phyloP scores from a whole-genome alignment of 2,329 filamentous ascomycete genomes.

The Aspergillus oerlinghausenensis region DNA sequence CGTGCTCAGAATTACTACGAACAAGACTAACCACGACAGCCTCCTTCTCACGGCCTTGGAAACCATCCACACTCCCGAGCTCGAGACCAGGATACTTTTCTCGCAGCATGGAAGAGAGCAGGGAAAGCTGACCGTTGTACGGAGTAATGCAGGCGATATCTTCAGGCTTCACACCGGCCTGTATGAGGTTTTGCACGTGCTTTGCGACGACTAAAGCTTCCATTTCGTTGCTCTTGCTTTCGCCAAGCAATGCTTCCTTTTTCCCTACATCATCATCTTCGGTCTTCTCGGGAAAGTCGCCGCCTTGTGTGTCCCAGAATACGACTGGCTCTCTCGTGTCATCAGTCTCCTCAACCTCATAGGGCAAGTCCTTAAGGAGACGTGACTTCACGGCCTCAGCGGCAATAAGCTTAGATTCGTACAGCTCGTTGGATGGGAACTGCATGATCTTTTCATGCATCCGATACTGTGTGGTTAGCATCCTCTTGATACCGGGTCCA shows the following conservation, averaged over 20 bases:
- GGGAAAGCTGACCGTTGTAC: slow-evolving; percentile 87
- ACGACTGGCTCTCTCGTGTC: slow-evolving; percentile 84
- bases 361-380: slow-evolving; percentile 71
- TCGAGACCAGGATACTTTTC: slow-evolving; percentile 80
- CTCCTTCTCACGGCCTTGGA: slow-evolving; percentile 96
- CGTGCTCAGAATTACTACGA: slow-evolving; percentile 76
- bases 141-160: slow-evolving; percentile 94
- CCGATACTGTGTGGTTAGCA: slow-evolving; percentile 95
- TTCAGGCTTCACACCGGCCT: slow-evolving; percentile 71
- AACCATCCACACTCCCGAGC: slow-evolving; percentile 94
- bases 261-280: slow-evolving; percentile 64
- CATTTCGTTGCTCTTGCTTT: slow-evolving; percentile 88
- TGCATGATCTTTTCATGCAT: slow-evolving; percentile 97
- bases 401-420: slow-evolving; percentile 75
- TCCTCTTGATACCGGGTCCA: slow-evolving; percentile 78
- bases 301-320: slow-evolving; percentile 95
- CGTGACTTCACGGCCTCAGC: slow-evolving; percentile 72
- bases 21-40: slow-evolving; percentile 92
- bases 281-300: slow-evolving; percentile 78
- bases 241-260: slow-evolving; percentile 54
- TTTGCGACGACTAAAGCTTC: slow-evolving; percentile 75
- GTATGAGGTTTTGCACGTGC: slow-evolving; percentile 73
- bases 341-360: slow-evolving; percentile 72
- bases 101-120: slow-evolving; percentile 72
- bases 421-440: slow-evolving; percentile 85